Conservation (phyloP, 345 rosid species). For the Psidium friedrichsthalianum region DNA sequence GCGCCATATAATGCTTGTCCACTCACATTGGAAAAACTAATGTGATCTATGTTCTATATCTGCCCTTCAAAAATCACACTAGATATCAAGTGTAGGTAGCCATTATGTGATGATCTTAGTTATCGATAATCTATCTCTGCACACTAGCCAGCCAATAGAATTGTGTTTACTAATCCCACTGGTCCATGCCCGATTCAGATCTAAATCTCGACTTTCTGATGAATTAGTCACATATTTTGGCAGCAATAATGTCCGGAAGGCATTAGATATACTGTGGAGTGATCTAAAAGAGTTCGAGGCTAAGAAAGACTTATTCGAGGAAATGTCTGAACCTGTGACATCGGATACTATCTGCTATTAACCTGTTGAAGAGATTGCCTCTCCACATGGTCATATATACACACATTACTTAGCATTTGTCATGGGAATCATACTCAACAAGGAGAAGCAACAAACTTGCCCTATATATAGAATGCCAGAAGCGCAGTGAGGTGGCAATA, state of each 20-base stretch:
- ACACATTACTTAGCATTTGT: neutral
- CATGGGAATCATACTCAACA: neutral
- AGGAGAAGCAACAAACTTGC: slow-evolving; percentile 34
- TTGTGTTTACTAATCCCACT: too few species aligned
- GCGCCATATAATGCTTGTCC: too few species aligned
- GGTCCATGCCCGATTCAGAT: neutral
- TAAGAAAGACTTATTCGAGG: slow-evolving; percentile 19
- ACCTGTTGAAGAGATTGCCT: neutral
- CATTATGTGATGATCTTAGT: too few species aligned
- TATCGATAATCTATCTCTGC: too few species aligned
- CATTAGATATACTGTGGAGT: neutral
- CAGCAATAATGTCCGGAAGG: neutral
- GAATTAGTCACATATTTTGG: neutral
- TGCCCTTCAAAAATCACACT: too few species aligned
- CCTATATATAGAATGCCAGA: slow-evolving; percentile 23
- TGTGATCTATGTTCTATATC: too few species aligned
- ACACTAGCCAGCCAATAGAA: too few species aligned
- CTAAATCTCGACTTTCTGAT: neutral
- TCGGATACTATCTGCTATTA: slow-evolving; percentile 15
- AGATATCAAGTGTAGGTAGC: too few species aligned
- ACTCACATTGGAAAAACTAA: too few species aligned
- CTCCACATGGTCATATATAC: neutral
- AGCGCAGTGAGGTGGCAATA: slow-evolving; percentile 15
- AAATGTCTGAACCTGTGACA: slow-evolving; percentile 25
- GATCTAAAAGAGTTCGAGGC: slow-evolving; percentile 21